Percentiles rank a stretch among this genome's conserved stretches.
These are phyloP conservation scores for Ophiognomonia clavigignenti-juglandacearum DNA, from an alignment of 2,329 filamentous ascomycete species.

Conservation along the genomic window DNA sequence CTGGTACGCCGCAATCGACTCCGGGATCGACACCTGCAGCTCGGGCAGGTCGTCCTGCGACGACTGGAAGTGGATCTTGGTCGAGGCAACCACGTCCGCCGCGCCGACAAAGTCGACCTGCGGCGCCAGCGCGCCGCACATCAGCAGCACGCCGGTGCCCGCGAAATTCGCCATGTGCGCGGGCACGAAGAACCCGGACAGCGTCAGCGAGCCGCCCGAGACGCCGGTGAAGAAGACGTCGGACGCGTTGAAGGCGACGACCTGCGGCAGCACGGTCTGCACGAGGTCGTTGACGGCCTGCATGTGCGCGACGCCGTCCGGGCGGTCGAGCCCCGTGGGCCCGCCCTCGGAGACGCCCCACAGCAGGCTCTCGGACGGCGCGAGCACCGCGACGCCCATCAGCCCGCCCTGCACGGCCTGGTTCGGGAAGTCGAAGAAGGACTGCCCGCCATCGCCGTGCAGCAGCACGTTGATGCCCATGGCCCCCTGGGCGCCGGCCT, in stretches of 20 bases:
- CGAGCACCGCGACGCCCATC: conserved; percentile 48
- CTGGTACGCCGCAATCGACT: conserved; percentile 47
- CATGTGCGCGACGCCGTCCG: conserved; percentile 51
- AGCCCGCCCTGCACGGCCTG: conserved; percentile 45
- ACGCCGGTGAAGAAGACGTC: conserved; percentile 56
- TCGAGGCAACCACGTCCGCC: conserved; percentile 33
- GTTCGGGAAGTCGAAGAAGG: conserved; percentile 54
- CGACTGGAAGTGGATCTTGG: conserved; percentile 52
- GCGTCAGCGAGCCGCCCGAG: conserved; percentile 47
- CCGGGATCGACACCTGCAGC: conserved; percentile 46
- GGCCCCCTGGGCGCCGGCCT: conserved; percentile 26
- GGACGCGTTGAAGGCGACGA: conserved; percentile 47
- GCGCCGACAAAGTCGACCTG: conserved; percentile 45
- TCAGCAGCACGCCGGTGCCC: conserved; percentile 47
- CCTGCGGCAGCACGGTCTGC: conserved; percentile 41
- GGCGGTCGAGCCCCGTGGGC: conserved; percentile 44
- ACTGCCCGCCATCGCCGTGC: conserved; percentile 54
- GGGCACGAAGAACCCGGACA: conserved; percentile 54
- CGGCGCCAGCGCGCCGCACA: conserved; percentile 49
- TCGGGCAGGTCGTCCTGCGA: conserved; percentile 44
- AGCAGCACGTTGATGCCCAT: conserved; percentile 53
- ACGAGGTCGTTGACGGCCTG: conserved; percentile 51
- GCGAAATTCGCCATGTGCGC: conserved; percentile 47
- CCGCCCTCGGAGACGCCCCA: conserved; percentile 58
- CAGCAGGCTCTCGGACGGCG: conserved; percentile 44